Percentiles rank a stretch among this genome's conserved stretches.
phyloP scores from a whole-genome alignment of 2,329 filamentous ascomycete genomes.

The Magnaporthiopsis incrustans region DNA sequence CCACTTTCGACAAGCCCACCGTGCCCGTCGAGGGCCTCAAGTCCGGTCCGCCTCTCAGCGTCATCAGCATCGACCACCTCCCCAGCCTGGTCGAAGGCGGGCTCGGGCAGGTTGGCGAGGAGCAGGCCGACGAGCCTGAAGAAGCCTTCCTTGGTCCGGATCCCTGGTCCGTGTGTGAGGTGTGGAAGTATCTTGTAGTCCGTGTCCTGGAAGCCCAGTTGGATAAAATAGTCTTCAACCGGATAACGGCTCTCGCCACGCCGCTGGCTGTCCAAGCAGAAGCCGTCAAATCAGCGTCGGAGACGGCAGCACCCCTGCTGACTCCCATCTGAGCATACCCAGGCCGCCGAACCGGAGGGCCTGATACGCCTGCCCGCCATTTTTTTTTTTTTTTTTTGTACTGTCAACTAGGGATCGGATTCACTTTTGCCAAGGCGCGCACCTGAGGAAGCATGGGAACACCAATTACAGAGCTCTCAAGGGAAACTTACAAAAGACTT shows the following conservation, averaged over 20 bases:
- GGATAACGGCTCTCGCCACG: neutral
- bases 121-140: neutral
- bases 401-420: neutral
- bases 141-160: neutral
- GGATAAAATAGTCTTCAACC: neutral
- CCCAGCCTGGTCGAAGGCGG: constrained; percentile 38
- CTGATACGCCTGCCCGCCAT: neutral
- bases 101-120: neutral
- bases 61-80: constrained; percentile 85
- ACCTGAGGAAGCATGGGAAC: too few species aligned
- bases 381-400: too few species aligned
- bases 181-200: neutral
- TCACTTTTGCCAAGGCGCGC: too few species aligned
- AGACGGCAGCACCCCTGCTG: neutral
- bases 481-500: neutral
- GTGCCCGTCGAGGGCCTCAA: constrained; percentile 59
- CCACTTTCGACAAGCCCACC: constrained; percentile 83
- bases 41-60: constrained; percentile 54
- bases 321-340: neutral
- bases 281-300: neutral
- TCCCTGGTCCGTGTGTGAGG: neutral
- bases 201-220: neutral
- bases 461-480: too few species aligned
- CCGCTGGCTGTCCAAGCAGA: neutral
- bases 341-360: neutral